Conservation (phyloP, 495 filamentous ascomycete genomes). For the Entonaema liquescens region DNA sequence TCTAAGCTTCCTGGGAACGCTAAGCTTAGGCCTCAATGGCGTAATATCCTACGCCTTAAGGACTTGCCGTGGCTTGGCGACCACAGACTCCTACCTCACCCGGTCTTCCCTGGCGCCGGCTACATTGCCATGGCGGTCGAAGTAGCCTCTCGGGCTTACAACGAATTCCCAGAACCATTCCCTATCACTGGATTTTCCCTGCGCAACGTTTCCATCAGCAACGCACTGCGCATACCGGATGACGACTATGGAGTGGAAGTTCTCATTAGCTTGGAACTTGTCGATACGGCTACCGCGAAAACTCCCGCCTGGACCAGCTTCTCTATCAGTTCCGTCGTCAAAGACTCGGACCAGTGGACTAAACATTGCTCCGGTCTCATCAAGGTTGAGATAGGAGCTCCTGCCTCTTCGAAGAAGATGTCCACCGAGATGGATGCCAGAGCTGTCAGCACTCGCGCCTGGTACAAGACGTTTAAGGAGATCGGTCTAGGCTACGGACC, state of each 20-base stretch:
- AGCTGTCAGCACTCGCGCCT: slow-evolving; percentile 3
- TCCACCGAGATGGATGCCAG: slow-evolving; percentile 21
- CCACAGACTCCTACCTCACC: slow-evolving; percentile 41
- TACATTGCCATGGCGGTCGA: slow-evolving; percentile 62
- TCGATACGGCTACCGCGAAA: background rate
- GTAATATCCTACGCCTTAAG: slow-evolving; percentile 54
- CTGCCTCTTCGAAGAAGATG: slow-evolving; percentile 15
- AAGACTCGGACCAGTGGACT: slow-evolving; percentile 23
- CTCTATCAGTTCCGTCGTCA: slow-evolving; percentile 24
- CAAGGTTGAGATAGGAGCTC: slow-evolving; percentile 39
- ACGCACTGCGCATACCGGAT: slow-evolving; percentile 44
- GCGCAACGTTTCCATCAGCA: slow-evolving; percentile 39
- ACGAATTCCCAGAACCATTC: slow-evolving; percentile 14
- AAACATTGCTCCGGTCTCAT: slow-evolving; percentile 43
- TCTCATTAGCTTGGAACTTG: slow-evolving; percentile 13
- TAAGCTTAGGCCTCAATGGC: slow-evolving; percentile 56
- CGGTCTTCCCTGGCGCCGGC: slow-evolving; percentile 63
- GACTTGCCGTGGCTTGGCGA: slow-evolving; percentile 62
- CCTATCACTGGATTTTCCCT: slow-evolving; percentile 42
- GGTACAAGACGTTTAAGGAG: slow-evolving; percentile 35
- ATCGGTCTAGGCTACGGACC: slow-evolving; percentile 42
- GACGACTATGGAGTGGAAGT: slow-evolving; percentile 47
- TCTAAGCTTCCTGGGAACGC: slow-evolving; percentile 51
- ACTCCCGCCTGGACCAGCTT: slow-evolving; percentile 24
- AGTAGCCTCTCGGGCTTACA: slow-evolving; percentile 40